A percentile compares a stretch with the other conserved stretches of the same genome.
phyloP scores from a whole-genome alignment of 1,284 basidiomycete genomes.

The Anthracocystis walkeri region DNA sequence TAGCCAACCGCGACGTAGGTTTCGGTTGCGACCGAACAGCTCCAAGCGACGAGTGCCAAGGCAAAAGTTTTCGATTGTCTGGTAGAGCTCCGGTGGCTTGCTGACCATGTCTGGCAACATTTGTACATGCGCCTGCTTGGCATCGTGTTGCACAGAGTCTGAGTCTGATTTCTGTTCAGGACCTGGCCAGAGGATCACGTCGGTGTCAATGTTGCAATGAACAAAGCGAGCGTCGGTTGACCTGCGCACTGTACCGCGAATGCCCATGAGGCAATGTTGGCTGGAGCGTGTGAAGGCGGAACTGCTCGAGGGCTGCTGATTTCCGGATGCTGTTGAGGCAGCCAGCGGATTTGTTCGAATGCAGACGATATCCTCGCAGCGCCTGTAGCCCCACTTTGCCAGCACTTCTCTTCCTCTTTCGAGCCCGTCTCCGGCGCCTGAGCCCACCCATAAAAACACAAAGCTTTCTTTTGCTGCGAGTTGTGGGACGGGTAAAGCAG shows the following conservation, averaged over 20 bases:
- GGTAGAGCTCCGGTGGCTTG: conserved; percentile 95
- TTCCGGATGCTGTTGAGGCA: neutral
- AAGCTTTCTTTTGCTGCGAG: conserved; percentile 86
- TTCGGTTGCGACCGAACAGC: conserved; percentile 82
- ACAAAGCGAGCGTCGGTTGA: conserved; percentile 95
- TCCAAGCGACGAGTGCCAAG: conserved; percentile 91
- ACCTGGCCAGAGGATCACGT: conserved; percentile 91
- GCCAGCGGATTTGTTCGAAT: conserved; percentile 85
- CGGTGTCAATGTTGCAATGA: conserved; percentile 97
- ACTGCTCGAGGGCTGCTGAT: conserved; percentile 27
- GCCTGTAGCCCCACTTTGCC: conserved; percentile 91
- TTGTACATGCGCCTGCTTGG: neutral
- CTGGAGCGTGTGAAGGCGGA: conserved; percentile 53
- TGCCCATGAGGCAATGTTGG: conserved; percentile 97
- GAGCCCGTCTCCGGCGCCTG: conserved; percentile 87
- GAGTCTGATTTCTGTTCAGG: conserved; percentile 74
- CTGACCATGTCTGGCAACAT: conserved; percentile 76
- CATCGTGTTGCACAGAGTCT: neutral
- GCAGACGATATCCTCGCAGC: conserved; percentile 98
- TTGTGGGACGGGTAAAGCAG: conserved; percentile 82
- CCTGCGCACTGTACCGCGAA: conserved; percentile 92
- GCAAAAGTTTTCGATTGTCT: conserved; percentile 96
- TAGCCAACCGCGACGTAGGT: conserved; percentile 89
- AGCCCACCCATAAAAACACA: conserved; percentile 96
- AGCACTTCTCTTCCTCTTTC: conserved; percentile 91